Conservation (phyloP, 2,329 filamentous ascomycete genomes). For the Penicillium griseofulvum region DNA sequence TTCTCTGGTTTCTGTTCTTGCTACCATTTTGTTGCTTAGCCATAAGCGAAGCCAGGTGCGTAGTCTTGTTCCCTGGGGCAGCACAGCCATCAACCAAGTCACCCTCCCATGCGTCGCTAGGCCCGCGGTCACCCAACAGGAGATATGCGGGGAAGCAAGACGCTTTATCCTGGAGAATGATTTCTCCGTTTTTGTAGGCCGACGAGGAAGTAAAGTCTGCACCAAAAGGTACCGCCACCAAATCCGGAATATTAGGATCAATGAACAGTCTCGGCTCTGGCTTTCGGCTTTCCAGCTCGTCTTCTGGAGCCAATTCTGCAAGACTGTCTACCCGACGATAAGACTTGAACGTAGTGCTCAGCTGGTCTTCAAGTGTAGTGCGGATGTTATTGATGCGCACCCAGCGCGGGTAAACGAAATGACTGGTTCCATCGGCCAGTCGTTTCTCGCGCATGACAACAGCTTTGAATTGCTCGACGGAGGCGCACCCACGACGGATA, state of each 20-base stretch:
- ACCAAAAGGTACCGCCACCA: constrained; percentile 73
- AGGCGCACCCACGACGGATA: constrained; percentile 66
- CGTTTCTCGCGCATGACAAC: constrained; percentile 40
- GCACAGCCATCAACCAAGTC: constrained; percentile 90
- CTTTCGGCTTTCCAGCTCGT: constrained; percentile 18
- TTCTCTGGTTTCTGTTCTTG: constrained; percentile 39
- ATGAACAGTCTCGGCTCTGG: constrained; percentile 55
- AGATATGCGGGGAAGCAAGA: constrained; percentile 95
- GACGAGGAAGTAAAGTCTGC: constrained; percentile 69
- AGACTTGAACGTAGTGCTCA: constrained; percentile 69
- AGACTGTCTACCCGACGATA: constrained; percentile 60
- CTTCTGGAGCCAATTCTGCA: constrained; percentile 52
- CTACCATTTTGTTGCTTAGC: constrained; percentile 27
- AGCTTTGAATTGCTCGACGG: constrained; percentile 61
- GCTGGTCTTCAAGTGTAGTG: constrained; percentile 66
- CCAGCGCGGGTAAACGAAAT: constrained; percentile 73
- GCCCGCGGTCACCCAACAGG: constrained; percentile 55
- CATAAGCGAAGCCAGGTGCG: constrained; percentile 79
- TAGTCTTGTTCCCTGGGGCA: constrained; percentile 96
- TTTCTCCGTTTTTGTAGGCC: constrained; percentile 71
- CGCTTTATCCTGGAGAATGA: constrained; percentile 94
- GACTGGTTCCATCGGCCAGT: constrained; percentile 40
- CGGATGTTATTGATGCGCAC: constrained; percentile 80
- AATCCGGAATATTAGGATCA: constrained; percentile 78
- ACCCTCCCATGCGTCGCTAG: constrained; percentile 48